A percentile compares a stretch with the other conserved stretches of the same genome.
phyloP scores from a whole-genome alignment of 345 rosid species.

The Sisymbrium irio region DNA sequence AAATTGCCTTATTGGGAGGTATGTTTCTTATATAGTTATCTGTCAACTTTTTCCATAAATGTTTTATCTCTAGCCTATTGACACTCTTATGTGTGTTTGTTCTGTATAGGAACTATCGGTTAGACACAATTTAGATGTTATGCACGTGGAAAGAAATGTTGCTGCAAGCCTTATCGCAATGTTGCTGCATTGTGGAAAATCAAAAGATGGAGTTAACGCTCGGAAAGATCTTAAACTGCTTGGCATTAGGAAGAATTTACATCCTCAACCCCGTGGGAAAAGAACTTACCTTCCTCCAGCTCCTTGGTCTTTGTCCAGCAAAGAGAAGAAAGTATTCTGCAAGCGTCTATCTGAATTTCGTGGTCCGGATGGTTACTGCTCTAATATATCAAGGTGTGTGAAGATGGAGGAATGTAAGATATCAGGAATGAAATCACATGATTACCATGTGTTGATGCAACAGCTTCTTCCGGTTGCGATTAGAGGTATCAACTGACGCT shows the following conservation, averaged over 20 bases:
- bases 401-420: neutral
- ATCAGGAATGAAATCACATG: neutral
- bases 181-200: too few relatives aligned
- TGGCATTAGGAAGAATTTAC: neutral
- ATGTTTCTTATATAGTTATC: too few relatives aligned
- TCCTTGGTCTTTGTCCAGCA: neutral
- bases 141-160: neutral
- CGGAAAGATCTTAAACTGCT: too few relatives aligned
- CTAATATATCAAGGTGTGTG: neutral
- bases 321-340: too few relatives aligned
- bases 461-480: neutral
- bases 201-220: too few relatives aligned
- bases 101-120: neutral
- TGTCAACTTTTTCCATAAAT: too few relatives aligned
- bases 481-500: too few relatives aligned
- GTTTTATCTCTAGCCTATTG: too few relatives aligned
- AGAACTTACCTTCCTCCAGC: neutral
- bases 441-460: neutral
- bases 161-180: neutral
- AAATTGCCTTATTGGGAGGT: too few relatives aligned
- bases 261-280: neutral
- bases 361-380: too few relatives aligned
- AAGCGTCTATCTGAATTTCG: too few relatives aligned
- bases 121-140: neutral
- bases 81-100: too few relatives aligned